Percentiles rank a stretch among this genome's conserved stretches.
Conservation (phyloP, 2,329 filamentous ascomycete genomes). For the Cryphonectria japonica region DNA sequence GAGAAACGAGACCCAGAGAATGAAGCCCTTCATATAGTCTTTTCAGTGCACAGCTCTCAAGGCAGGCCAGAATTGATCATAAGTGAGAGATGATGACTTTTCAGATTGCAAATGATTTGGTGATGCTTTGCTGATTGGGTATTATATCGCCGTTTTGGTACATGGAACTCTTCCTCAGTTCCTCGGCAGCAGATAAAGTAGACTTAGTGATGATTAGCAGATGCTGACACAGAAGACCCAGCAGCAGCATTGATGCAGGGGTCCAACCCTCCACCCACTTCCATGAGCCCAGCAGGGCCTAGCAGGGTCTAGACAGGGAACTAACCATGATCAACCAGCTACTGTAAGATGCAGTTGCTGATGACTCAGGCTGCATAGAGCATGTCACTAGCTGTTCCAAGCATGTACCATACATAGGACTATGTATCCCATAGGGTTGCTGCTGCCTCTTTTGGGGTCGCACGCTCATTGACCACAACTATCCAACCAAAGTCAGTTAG, state of each 20-base stretch:
- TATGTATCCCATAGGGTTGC: too few species aligned
- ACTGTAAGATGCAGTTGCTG: background rate
- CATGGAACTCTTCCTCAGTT: background rate
- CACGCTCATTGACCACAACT: too few species aligned
- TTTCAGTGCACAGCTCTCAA: conserved; percentile 21
- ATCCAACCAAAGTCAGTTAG: too few species aligned
- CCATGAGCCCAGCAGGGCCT: background rate
- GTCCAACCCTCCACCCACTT: background rate
- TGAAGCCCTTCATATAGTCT: conserved; percentile 40
- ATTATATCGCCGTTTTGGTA: background rate
- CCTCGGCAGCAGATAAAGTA: background rate
- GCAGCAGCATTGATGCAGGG: background rate
- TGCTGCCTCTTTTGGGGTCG: too few species aligned
- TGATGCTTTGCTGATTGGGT: conserved; percentile 29
- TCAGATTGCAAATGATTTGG: conserved; percentile 27
- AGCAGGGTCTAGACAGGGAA: background rate
- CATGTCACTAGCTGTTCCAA: too few species aligned
- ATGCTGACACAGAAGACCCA: conserved; percentile 25
- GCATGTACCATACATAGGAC: too few species aligned
- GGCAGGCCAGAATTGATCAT: background rate
- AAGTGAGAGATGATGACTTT: background rate
- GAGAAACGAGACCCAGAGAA: conserved; percentile 35
- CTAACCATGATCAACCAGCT: too few species aligned
- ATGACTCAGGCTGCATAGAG: too few species aligned
- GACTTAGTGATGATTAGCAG: conserved; percentile 28